A percentile compares a stretch with the other conserved stretches of the same genome.
Evolutionary conservation across 257 asterid species (phyloP).

Genomic region (Phtheirospermum japonicum): DNA sequence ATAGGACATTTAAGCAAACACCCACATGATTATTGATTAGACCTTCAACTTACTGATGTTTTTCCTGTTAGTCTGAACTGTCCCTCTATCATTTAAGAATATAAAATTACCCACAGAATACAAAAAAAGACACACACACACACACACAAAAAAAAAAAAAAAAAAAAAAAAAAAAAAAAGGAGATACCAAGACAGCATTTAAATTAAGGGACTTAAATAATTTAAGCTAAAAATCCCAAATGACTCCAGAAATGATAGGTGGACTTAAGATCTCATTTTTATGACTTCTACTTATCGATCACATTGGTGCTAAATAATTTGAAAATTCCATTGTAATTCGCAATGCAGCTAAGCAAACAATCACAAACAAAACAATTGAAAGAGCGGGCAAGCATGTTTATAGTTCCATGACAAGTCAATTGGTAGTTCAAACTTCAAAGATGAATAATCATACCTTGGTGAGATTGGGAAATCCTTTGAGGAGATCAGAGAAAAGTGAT

Average conservation of each 20-base stretch:
- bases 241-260: neutral
- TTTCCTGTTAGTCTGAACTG: neutral
- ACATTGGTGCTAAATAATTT: neutral
- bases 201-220: neutral
- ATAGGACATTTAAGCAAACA: neutral
- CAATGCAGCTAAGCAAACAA: too few species aligned
- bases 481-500: slow-evolving; percentile 49
- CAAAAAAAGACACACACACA: too few species aligned
- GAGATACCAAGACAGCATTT: too few species aligned
- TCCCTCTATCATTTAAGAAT: slow-evolving; percentile 9
- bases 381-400: neutral
- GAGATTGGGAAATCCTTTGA: slow-evolving; percentile 51
- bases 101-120: slow-evolving; percentile 9
- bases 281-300: too few species aligned
- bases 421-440: neutral
- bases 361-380: neutral
- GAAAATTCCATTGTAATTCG: neutral
- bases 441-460: slow-evolving; percentile 43
- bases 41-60: neutral
- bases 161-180: too few species aligned
- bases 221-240: neutral
- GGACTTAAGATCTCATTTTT: too few species aligned
- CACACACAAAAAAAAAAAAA: too few species aligned
- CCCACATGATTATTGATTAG: neutral
- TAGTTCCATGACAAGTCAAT: neutral